Evolutionary conservation across 345 rosid species (phyloP).

Genomic region (Clausena lansium): DNA sequence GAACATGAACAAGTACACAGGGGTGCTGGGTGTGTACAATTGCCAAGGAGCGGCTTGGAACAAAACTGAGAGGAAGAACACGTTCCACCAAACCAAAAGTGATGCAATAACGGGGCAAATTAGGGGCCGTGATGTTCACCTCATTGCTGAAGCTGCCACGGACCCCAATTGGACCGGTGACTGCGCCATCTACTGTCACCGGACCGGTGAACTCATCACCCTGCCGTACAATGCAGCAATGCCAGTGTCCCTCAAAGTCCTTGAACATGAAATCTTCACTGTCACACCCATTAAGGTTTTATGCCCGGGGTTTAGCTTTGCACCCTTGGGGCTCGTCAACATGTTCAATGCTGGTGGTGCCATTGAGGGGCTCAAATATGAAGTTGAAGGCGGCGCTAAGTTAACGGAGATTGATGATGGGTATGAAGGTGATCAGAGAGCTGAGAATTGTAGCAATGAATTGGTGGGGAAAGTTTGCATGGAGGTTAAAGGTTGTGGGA

Average conservation of each 20-base stretch:
- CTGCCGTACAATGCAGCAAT: constrained; percentile 63
- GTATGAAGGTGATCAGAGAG: constrained; percentile 17
- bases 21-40: constrained; percentile 82
- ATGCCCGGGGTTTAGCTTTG: constrained; percentile 54
- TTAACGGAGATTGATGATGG: constrained; percentile 24
- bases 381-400: constrained; percentile 24
- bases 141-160: constrained; percentile 64
- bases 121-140: constrained; percentile 73
- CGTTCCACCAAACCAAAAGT: constrained; percentile 56
- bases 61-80: constrained; percentile 60
- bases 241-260: constrained; percentile 78
- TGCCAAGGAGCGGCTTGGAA: constrained; percentile 99
- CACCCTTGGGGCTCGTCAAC: constrained; percentile 73
- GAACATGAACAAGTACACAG: constrained; percentile 98
- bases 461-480: constrained; percentile 45
- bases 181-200: constrained; percentile 59
- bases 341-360: constrained; percentile 97
- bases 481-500: constrained; percentile 79
- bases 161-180: constrained; percentile 67
- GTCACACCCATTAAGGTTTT: constrained; percentile 63
- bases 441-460: constrained; percentile 34
- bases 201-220: constrained; percentile 40
- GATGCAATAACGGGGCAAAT: constrained; percentile 55
- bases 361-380: constrained; percentile 56
- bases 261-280: constrained; percentile 60